Percentiles rank a stretch among this genome's conserved stretches.
Conservation (phyloP, 2,329 filamentous ascomycete species). For the Fusarium nisikadoi region DNA sequence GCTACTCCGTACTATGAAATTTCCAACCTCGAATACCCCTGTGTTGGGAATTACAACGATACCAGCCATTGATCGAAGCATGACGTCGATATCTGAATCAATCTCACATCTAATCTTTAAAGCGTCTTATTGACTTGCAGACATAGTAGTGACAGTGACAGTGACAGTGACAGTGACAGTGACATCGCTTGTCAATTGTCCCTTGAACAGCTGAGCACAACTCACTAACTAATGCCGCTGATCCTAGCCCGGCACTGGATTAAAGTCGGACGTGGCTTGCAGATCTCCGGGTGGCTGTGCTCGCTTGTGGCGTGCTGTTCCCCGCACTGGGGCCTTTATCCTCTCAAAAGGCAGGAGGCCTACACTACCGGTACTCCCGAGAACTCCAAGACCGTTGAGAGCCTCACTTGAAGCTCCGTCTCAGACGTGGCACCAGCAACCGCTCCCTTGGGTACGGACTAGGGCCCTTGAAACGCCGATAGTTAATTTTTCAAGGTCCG, state of each 20-base stretch:
- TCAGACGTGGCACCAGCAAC: constrained; percentile 38
- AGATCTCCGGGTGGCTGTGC: constrained; percentile 38
- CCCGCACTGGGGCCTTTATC: neutral
- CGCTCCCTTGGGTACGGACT: constrained; percentile 24
- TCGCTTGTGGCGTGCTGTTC: constrained; percentile 26
- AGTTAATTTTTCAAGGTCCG: constrained; percentile 4
- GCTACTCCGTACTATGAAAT: neutral
- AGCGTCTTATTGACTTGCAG: constrained; percentile 6
- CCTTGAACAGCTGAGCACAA: constrained; percentile 43
- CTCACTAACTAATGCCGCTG: constrained; percentile 35
- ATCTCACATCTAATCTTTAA: neutral
- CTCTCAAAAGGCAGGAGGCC: constrained; percentile 25
- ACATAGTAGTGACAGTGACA: neutral
- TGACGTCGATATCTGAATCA: constrained; percentile 6
- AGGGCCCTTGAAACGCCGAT: constrained; percentile 8
- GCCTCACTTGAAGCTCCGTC: constrained; percentile 30
- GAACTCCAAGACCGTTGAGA: constrained; percentile 21
- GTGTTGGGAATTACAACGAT: neutral
- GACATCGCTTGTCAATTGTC: constrained; percentile 12
- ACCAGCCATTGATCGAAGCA: neutral
- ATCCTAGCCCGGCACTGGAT: constrained; percentile 25
- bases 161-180: neutral
- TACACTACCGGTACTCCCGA: constrained; percentile 31
- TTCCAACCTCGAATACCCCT: neutral
- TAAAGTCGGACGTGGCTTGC: constrained; percentile 29